Evolutionary conservation across 805 yeast genomes (phyloP).

Genomic region (Candida anglica): DNA sequence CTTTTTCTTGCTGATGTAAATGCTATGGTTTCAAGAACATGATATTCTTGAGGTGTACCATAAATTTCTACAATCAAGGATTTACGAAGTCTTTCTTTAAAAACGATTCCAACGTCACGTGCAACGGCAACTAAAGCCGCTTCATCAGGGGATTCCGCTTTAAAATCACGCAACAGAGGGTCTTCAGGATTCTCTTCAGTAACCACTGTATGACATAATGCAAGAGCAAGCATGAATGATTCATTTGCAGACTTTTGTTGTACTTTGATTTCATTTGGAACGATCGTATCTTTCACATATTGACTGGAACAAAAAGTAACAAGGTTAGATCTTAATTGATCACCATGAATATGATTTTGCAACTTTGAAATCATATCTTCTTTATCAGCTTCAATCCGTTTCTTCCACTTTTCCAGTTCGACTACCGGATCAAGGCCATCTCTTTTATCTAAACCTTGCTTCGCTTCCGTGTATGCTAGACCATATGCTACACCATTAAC

Average conservation of each 20-base stretch:
- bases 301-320: conserved; percentile 63
- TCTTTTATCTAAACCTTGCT: conserved; percentile 66
- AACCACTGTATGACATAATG: conserved; percentile 73
- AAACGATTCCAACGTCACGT: conserved; percentile 65
- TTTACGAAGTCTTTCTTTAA: conserved; percentile 50
- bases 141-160: conserved; percentile 84
- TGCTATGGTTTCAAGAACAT: conserved; percentile 53
- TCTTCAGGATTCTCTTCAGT: conserved; percentile 48
- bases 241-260: conserved; percentile 47
- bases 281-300: conserved; percentile 49
- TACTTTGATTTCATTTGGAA: conserved; percentile 20
- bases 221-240: conserved; percentile 59
- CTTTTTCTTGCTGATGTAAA: conserved; percentile 73
- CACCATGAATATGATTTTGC: conserved; percentile 27
- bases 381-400: conserved; percentile 39
- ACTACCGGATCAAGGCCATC: conserved; percentile 56
- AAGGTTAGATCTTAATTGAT: conserved; percentile 46
- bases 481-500: conserved; percentile 68
- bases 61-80: conserved; percentile 41
- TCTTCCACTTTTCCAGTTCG: conserved; percentile 40
- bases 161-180: conserved; percentile 44
- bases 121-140: conserved; percentile 77
- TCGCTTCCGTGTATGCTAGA: conserved; percentile 73
- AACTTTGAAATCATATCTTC: conserved; percentile 46
- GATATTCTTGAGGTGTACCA: conserved; percentile 43